phyloP scores from a whole-genome alignment of 768 basidiomycete species.

The Suillus hirtellus region DNA sequence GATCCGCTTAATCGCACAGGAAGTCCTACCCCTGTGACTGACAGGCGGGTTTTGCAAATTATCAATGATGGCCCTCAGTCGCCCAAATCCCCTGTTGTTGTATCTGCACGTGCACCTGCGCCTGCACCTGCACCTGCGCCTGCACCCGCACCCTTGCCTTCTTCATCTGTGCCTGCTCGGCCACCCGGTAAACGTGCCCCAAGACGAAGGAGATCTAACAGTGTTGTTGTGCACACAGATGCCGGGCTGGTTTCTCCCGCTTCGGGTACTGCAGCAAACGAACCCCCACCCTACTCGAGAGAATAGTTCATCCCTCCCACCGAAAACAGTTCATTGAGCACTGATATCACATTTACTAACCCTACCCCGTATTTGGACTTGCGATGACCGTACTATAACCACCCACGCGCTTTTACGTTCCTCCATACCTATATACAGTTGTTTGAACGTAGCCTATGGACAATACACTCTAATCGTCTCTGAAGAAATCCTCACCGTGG shows the following conservation, averaged over 20 bases:
- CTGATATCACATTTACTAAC: neutral
- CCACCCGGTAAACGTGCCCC: neutral
- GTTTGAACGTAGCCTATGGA: conserved; percentile 20
- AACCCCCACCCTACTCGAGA: conserved; percentile 29
- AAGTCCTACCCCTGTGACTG: conserved; percentile 21
- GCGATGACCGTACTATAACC: conserved; percentile 2
- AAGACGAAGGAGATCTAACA: conserved; percentile 2
- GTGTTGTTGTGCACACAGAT: conserved; percentile 29
- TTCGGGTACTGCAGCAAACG: neutral
- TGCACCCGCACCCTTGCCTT: neutral
- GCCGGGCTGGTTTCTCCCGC: conserved; percentile 21
- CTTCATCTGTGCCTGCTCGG: conserved; percentile 1
- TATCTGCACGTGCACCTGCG: neutral
- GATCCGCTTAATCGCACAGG: conserved; percentile 23
- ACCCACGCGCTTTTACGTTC: conserved; percentile 13
- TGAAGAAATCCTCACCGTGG: neutral
- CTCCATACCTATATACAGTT: conserved; percentile 12
- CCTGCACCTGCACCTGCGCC: neutral
- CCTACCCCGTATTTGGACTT: conserved; percentile 11
- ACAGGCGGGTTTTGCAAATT: conserved; percentile 30
- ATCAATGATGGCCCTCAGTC: conserved; percentile 26
- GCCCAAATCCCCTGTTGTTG: conserved; percentile 14
- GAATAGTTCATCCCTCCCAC: neutral
- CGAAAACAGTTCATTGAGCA: neutral
- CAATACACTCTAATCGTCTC: conserved; percentile 15